Percentiles rank a stretch among this genome's conserved stretches.
These are phyloP conservation scores for Rhizomucor miehei DNA, from an alignment of 371 early-diverging fungal genomes.

Conservation along the genomic window DNA sequence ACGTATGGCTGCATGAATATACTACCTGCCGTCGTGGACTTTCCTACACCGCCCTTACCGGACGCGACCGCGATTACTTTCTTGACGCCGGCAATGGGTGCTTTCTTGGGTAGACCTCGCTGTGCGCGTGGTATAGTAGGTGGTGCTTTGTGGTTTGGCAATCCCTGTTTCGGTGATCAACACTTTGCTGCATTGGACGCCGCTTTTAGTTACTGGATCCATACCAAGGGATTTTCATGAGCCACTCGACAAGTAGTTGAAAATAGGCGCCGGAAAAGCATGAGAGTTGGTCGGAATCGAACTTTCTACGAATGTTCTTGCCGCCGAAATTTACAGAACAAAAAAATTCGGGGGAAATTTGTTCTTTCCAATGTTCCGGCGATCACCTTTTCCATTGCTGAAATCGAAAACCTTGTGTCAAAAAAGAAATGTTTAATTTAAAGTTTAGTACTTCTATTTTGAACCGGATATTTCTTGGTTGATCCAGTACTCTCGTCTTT, in stretches of 20 bases:
- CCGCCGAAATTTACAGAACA: too few species aligned
- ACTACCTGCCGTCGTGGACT: constrained; percentile 82
- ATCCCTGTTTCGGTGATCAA: constrained; percentile 22
- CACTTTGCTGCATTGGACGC: neutral
- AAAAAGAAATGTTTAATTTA: too few species aligned
- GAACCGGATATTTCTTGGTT: too few species aligned
- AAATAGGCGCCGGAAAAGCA: constrained; percentile 30
- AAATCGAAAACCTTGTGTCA: too few species aligned
- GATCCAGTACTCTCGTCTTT: too few species aligned
- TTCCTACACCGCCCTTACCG: constrained; percentile 91
- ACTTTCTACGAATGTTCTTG: neutral
- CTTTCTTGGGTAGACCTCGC: constrained; percentile 65
- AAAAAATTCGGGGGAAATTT: too few species aligned
- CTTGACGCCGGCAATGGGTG: constrained; percentile 65
- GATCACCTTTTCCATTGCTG: too few species aligned
- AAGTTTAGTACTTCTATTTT: too few species aligned
- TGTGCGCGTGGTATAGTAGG: constrained; percentile 60
- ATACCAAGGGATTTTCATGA: constrained; percentile 64
- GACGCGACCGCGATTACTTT: constrained; percentile 81
- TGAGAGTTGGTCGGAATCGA: neutral
- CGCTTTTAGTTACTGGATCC: neutral
- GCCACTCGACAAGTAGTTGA: constrained; percentile 29
- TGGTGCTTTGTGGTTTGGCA: constrained; percentile 30
- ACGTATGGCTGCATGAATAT: too few species aligned
- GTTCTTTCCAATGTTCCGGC: too few species aligned